Evolutionary conservation across 768 basidiomycete species (phyloP).

Genomic region (Tylopilus rubrobrunneus): DNA sequence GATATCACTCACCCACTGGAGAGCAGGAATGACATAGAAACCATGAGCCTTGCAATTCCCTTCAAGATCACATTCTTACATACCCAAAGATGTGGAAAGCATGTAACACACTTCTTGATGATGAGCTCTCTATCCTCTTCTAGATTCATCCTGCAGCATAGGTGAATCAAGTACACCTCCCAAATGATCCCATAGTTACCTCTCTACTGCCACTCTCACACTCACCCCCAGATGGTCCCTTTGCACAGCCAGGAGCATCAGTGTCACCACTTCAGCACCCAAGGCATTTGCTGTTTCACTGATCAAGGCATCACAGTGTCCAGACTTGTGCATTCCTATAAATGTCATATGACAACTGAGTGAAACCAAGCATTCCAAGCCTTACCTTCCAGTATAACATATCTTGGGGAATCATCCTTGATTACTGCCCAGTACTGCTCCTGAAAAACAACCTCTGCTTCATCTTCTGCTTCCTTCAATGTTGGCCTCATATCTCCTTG

Average conservation of each 20-base stretch:
- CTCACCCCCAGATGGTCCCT: not conserved
- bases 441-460: not conserved
- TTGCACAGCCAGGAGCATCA: not conserved
- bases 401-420: not conserved
- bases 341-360: not conserved
- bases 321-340: not conserved
- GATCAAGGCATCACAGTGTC: not conserved
- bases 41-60: too few species aligned
- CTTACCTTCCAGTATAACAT: not conserved
- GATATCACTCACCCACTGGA: too few species aligned
- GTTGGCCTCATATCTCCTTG: not conserved
- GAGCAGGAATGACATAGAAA: too few species aligned
- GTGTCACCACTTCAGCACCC: not conserved
- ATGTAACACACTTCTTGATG: not conserved
- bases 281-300: not conserved
- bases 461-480: not conserved
- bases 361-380: not conserved
- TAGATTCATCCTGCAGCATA: not conserved
- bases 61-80: not conserved
- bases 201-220: not conserved
- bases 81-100: not conserved
- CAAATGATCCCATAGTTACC: not conserved
- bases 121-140: not conserved
- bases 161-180: not conserved
- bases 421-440: not conserved